Base-by-base conservation (phyloP, 2,329 filamentous ascomycete genomes). In the Beauveria medogensis region DNA sequence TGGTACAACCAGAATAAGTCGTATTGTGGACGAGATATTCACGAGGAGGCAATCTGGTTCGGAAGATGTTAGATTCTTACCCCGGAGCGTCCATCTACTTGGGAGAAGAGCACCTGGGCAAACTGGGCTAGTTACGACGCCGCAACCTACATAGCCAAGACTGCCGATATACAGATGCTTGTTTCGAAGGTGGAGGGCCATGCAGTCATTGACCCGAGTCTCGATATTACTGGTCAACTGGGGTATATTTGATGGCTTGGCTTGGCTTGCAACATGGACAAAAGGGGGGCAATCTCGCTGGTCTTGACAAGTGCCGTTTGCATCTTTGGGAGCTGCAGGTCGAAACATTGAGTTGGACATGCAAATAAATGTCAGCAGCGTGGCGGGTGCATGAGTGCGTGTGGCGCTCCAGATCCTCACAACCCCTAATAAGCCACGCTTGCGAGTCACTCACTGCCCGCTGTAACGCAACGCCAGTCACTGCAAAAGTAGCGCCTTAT, bases 271-370 rank as follows among this genome's bases (percentile, higher is more conserved):
- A n/a, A 14, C 34, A 12, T 40, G 14, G 43, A 5, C 44, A n/a
- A 44, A 16, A 37, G 34, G 34, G 34, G 34, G 34, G 34, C 34
- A 37, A 37, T 37, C 34, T 37, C 2, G 34, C 4, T 37, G 55
- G 55, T 40, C 10, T 44, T 43, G 37, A 22, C 44, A 48, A 58
- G 37, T 58, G 55, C 46, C 34, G 34, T 58, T 58, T 51, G 55
- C 18, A 30, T 28, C 5, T 20, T 55, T 34, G 8, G 40, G 24
- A 46, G 40, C 24, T 3, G 41, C 53, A 55, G 41, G 46, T 51
- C 51, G 55, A 58, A 46, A 58, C 55, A 58, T 48, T 9, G 43
- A 48, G 44, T 18, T 1, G 43, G 16, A 24, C 18, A 18, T 28
- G 55, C 10, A 46, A 34, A 50, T 50, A 37, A 34, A 50, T 50